A percentile compares a stretch with the other conserved stretches of the same genome.
Conservation (phyloP, 495 filamentous ascomycete genomes). For the Collariella sp. region DNA sequence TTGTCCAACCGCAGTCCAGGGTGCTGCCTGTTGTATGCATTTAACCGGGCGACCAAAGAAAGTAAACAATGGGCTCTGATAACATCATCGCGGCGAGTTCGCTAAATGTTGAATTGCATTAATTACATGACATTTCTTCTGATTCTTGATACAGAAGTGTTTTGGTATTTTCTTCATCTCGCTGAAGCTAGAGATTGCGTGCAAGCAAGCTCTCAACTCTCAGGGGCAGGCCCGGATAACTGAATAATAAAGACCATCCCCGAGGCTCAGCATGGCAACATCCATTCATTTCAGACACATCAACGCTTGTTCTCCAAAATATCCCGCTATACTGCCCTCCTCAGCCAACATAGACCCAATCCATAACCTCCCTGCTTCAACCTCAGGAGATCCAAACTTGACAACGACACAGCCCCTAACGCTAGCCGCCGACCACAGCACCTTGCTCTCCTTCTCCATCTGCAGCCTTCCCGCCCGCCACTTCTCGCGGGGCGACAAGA, state of each 20-base stretch:
- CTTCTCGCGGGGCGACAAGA: slow-evolving; percentile 30
- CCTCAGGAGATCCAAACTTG: slow-evolving; percentile 59
- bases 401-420: slow-evolving; percentile 80
- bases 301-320: slow-evolving; percentile 45
- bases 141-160: too few species aligned
- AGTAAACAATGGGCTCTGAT: too few species aligned
- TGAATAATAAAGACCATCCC: neutral
- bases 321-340: slow-evolving; percentile 39
- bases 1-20: neutral
- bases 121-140: too few species aligned
- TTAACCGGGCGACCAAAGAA: slow-evolving; percentile 2
- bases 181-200: neutral
- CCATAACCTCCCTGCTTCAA: slow-evolving; percentile 45
- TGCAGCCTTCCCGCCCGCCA: slow-evolving; percentile 38
- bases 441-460: slow-evolving; percentile 47
- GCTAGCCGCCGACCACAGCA: slow-evolving; percentile 80
- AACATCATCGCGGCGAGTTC: too few species aligned
- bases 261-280: neutral
- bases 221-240: neutral
- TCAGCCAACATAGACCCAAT: slow-evolving; percentile 43
- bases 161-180: too few species aligned
- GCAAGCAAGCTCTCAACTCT: neutral
- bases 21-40: slow-evolving; percentile 12
- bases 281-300: slow-evolving; percentile 39
- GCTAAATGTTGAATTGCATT: too few species aligned